Evolutionary conservation across 2,329 filamentous ascomycete genomes (phyloP).

Genomic region (Diaporthe eres): DNA sequence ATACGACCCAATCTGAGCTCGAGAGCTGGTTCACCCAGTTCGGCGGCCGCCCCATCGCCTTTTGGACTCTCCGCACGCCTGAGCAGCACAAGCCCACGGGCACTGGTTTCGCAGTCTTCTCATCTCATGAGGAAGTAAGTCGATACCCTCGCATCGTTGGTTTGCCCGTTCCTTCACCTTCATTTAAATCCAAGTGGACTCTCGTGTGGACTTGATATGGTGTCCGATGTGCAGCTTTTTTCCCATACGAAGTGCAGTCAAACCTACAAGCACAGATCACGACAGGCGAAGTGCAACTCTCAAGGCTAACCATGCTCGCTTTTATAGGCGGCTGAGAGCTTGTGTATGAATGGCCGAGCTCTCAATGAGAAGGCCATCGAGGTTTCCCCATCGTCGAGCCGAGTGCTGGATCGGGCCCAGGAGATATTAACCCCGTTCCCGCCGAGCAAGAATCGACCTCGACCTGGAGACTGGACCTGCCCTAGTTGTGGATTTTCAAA

Average conservation of each 20-base stretch:
- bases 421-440: constrained; percentile 98
- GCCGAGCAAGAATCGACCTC: constrained; percentile 97
- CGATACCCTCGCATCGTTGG: constrained; percentile 37
- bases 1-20: constrained; percentile 97
- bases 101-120: constrained; percentile 98
- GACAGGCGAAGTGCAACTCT: constrained; percentile 11
- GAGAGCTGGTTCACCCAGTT: constrained; percentile 99
- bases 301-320: constrained; percentile 32
- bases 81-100: constrained; percentile 99
- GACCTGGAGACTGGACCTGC: constrained; percentile 98
- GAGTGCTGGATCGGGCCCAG: constrained; percentile 93
- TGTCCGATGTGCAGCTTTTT: constrained; percentile 19
- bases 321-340: constrained; percentile 88
- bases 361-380: constrained; percentile 99
- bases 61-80: constrained; percentile 97
- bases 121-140: constrained; percentile 97
- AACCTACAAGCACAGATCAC: constrained; percentile 5
- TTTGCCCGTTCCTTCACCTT: constrained; percentile 35
- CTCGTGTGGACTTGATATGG: constrained; percentile 19
- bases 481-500: constrained; percentile 99
- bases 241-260: constrained; percentile 24
- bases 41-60: constrained; percentile 96
- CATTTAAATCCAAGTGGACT: constrained; percentile 26
- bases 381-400: constrained; percentile 96
- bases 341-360: constrained; percentile 99